phyloP scores from a whole-genome alignment of 2,329 filamentous ascomycete genomes.

The Botrytis deweyae region DNA sequence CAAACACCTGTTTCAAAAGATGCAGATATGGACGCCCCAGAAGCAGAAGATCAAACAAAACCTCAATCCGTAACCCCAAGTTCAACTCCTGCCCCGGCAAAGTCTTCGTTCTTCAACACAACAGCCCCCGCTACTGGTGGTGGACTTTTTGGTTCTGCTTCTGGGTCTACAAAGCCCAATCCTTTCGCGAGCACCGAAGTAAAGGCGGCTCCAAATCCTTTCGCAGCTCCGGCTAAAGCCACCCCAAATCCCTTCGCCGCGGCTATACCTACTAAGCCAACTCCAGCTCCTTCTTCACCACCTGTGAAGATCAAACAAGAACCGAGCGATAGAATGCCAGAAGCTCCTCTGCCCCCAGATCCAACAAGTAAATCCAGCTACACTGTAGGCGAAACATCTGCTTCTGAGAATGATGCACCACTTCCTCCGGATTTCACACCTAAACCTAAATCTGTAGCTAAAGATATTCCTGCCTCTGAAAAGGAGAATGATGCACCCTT shows the following conservation, averaged over 20 bases:
- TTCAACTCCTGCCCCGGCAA: slow-evolving; percentile 33
- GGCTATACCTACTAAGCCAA: slow-evolving; percentile 15
- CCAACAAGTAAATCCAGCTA: slow-evolving; percentile 41
- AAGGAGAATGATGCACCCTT: slow-evolving; percentile 43
- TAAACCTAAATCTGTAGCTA: slow-evolving; percentile 25
- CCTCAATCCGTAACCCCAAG: slow-evolving; percentile 29
- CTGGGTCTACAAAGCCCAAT: slow-evolving; percentile 26
- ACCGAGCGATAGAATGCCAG: slow-evolving; percentile 30
- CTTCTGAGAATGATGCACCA: slow-evolving; percentile 44
- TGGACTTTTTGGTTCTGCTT: slow-evolving; percentile 28
- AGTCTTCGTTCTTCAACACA: slow-evolving; percentile 27
- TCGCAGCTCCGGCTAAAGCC: slow-evolving; percentile 11
- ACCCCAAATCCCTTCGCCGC: slow-evolving; percentile 29
- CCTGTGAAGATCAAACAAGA: slow-evolving; percentile 34
- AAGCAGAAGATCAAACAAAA: slow-evolving; percentile 24
- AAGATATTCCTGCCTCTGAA: background rate
- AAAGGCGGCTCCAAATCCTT: slow-evolving; percentile 10
- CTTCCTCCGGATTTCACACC: slow-evolving; percentile 43
- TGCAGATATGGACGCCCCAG: slow-evolving; percentile 49
- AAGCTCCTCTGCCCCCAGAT: slow-evolving; percentile 48
- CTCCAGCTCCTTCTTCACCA: slow-evolving; percentile 28
- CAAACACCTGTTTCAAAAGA: slow-evolving; percentile 44
- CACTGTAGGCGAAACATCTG: slow-evolving; percentile 42
- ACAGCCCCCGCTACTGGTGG: slow-evolving; percentile 23
- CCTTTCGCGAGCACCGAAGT: slow-evolving; percentile 24